phyloP scores from a whole-genome alignment of 2,329 filamentous ascomycete species.

The Diplocarpon rosae region DNA sequence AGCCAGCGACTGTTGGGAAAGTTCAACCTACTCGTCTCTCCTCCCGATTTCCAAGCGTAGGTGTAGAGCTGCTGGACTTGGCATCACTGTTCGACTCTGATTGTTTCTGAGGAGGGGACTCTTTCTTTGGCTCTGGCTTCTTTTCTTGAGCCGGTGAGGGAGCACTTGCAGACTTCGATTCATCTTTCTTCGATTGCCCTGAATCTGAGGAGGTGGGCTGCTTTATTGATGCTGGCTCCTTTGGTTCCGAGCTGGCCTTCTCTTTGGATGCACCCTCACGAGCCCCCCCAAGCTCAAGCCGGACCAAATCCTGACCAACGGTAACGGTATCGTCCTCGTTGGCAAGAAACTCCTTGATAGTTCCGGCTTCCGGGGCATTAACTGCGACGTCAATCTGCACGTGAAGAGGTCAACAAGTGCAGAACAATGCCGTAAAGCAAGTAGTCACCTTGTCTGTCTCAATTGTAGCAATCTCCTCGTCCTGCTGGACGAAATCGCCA shows the following conservation, averaged over 20 bases:
- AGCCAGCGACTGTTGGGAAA: too few species aligned
- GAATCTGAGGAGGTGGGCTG: constrained; percentile 41
- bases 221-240: constrained; percentile 46
- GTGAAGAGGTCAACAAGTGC: constrained; percentile 7
- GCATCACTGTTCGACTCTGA: constrained; percentile 22
- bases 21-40: constrained; percentile 65
- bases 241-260: constrained; percentile 41
- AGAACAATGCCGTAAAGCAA: neutral
- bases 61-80: constrained; percentile 22
- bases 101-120: constrained; percentile 30
- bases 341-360: constrained; percentile 82
- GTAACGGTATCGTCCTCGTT: constrained; percentile 92
- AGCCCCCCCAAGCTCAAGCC: constrained; percentile 67
- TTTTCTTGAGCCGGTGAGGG: constrained; percentile 31
- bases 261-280: constrained; percentile 42
- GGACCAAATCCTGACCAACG: constrained; percentile 85
- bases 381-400: constrained; percentile 86
- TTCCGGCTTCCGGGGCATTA: constrained; percentile 83
- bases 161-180: constrained; percentile 28
- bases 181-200: constrained; percentile 28
- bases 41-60: constrained; percentile 60
- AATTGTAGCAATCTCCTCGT: constrained; percentile 97
- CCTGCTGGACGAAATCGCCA: constrained; percentile 86
- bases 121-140: constrained; percentile 31
- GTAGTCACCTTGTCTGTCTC: constrained; percentile 84